A percentile compares a stretch with the other conserved stretches of the same genome.
Conservation (phyloP, 345 rosid species). For the Arabidopsis suecica region DNA sequence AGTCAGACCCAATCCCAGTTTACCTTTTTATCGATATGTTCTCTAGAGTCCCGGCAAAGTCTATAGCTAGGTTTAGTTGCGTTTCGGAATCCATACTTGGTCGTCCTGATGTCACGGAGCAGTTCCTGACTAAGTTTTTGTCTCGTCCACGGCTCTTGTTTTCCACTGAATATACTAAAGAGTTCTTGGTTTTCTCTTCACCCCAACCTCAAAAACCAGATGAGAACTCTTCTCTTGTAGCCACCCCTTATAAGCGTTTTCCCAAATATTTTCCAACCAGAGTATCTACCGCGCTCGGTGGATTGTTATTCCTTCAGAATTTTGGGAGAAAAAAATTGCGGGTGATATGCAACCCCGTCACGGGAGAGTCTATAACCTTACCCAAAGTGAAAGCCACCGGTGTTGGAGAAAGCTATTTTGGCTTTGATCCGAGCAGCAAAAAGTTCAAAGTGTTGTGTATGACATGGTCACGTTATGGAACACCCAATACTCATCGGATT, state of each 20-base stretch:
- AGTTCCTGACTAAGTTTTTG: neutral
- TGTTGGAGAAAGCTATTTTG: neutral
- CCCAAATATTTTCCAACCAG: neutral
- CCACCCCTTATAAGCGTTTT: neutral
- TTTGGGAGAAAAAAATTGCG: neutral
- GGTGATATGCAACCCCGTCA: neutral
- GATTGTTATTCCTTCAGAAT: neutral
- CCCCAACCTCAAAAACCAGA: neutral
- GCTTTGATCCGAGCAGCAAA: constrained; percentile 1
- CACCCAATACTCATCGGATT: constrained; percentile 6
- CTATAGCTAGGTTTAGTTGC: constrained; percentile 22
- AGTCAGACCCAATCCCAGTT: neutral
- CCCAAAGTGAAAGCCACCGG: neutral
- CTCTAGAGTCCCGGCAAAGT: neutral
- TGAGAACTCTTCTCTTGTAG: neutral
- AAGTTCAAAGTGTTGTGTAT: constrained; percentile 22
- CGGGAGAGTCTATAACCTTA: neutral
- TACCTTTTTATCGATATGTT: neutral
- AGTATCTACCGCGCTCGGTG: neutral
- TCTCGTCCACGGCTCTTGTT: neutral
- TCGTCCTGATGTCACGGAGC: neutral
- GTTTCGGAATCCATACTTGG: neutral
- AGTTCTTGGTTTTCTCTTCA: neutral
- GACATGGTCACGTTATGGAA: neutral
- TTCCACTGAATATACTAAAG: neutral